A percentile compares a stretch with the other conserved stretches of the same genome.
These are phyloP conservation scores for Cicer arietinum DNA, from an alignment of 306 rosid genomes.

Conservation along the genomic window DNA sequence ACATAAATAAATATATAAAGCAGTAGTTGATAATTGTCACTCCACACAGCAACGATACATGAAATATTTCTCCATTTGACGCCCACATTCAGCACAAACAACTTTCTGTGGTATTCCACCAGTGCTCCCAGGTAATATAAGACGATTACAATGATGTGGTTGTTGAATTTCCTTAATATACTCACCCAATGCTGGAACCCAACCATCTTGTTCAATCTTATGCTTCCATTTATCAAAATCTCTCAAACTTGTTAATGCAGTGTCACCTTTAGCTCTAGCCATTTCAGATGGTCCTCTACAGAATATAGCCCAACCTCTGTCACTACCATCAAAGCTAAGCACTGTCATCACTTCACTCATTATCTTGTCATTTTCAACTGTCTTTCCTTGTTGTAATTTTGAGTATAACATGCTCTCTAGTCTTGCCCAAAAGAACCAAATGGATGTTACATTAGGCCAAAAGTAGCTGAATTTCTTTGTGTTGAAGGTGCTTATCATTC, in stretches of 20 bases:
- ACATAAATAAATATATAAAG: not conserved
- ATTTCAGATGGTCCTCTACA: slow-evolving; percentile 58
- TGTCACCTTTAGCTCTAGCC: slow-evolving; percentile 75
- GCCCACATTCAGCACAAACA: slow-evolving; percentile 84
- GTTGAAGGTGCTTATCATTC: slow-evolving; percentile 46
- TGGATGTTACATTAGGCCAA: slow-evolving; percentile 58
- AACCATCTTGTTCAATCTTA: slow-evolving; percentile 43
- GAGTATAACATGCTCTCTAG: slow-evolving; percentile 89
- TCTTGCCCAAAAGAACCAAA: slow-evolving; percentile 90
- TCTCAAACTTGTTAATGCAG: slow-evolving; percentile 44
- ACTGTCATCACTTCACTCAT: slow-evolving; percentile 75
- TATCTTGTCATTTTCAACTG: slow-evolving; percentile 60
- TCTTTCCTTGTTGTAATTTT: slow-evolving; percentile 54
- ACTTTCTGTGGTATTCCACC: slow-evolving; percentile 72
- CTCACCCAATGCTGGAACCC: slow-evolving; percentile 50
- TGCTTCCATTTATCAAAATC: slow-evolving; percentile 57
- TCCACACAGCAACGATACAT: slow-evolving; percentile 89
- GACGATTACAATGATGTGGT: slow-evolving; percentile 78
- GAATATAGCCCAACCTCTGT: slow-evolving; percentile 78
- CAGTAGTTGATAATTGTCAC: not conserved
- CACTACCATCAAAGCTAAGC: slow-evolving; percentile 83
- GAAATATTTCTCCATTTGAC: slow-evolving; percentile 85
- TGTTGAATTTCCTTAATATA: slow-evolving; percentile 51
- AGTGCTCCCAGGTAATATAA: slow-evolving; percentile 71
- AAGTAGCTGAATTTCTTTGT: slow-evolving; percentile 54